Conservation (phyloP, 768 basidiomycete genomes). For the Mycena floridula region DNA sequence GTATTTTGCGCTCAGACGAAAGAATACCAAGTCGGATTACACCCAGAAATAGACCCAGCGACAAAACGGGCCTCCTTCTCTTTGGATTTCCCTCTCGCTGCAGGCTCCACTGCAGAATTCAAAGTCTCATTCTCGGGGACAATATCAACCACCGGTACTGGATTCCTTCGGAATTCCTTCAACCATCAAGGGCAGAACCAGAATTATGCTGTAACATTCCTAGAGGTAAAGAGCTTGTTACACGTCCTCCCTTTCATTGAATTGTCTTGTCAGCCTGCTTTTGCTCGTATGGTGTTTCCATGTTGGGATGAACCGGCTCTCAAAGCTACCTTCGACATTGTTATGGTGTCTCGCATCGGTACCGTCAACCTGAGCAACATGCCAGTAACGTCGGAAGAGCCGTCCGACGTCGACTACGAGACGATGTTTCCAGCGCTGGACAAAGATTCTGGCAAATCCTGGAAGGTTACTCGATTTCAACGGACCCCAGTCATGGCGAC, state of each 20-base stretch:
- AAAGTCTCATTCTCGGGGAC: too few species aligned
- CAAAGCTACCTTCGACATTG: slow-evolving; percentile 59
- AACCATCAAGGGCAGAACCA: too few species aligned
- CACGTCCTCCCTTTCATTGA: too few species aligned
- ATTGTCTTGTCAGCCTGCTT: slow-evolving; percentile 56
- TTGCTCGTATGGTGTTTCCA: slow-evolving; percentile 73
- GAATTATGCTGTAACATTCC: too few species aligned
- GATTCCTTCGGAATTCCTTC: too few species aligned
- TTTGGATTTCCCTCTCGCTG: too few species aligned
- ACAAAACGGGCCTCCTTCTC: too few species aligned
- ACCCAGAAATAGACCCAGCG: too few species aligned
- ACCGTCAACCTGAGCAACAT: slow-evolving; percentile 65
- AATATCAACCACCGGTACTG: too few species aligned
- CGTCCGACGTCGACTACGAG: slow-evolving; percentile 8
- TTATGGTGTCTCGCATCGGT: slow-evolving; percentile 49
- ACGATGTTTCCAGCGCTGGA: slow-evolving; percentile 24
- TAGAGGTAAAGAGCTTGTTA: too few species aligned
- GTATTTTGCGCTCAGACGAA: background rate
- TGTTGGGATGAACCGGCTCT: slow-evolving; percentile 73
- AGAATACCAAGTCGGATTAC: too few species aligned
- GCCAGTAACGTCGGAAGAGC: slow-evolving; percentile 40
- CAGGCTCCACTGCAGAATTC: too few species aligned
- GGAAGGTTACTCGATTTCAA: slow-evolving; percentile 60
- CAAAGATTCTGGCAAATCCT: slow-evolving; percentile 25
- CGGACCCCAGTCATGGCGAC: slow-evolving; percentile 65